Base-by-base conservation (phyloP, 495 filamentous ascomycete genomes). In the Talaromyces wortmannii region DNA sequence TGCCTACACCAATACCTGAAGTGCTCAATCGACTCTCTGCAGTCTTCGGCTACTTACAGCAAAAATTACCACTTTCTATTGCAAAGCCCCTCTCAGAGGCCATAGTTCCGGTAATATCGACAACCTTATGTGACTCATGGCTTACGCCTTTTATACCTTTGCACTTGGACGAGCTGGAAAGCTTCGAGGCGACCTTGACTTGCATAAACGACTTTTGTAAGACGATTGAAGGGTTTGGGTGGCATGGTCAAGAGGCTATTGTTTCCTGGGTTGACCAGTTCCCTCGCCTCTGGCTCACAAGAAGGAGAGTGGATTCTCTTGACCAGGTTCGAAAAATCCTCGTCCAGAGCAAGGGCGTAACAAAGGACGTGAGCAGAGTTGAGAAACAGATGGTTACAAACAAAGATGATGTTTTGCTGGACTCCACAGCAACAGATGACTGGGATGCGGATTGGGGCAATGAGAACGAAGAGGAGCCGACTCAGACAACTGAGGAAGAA, bases 271-370 rank as follows among this genome's bases (percentile, higher is more conserved):
- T 87, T 0, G 82, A 86, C 31, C 82, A 83, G 48, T 87, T 86
- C 6, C 87, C 92, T 5, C 80, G 81, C 18, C 79, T 91, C 11
- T 98, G 94, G 94, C 76, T 97, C 17, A 80, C 83, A n/a, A 91
- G 88, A 64, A 84, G 89, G 55, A 85, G 85, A 55, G 90, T 94
- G 59, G 78, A 79, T 43, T 84, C 87, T 4, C 72, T 99, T 32
- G 84, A 90, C 59, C 76, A 78, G 17, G 83, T 94, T 6, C 82
- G 92, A 48, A 80, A 75, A 50, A 79, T 88, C 23, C 72, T 95
- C 30, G 73, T 83, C 48, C 66, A 74, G 31, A 88, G 87, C 6
- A 72, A 90, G 42, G 79, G 82, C 32, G 67, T 74, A 30, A 78
- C 83, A 3, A 84, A 81, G 57, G 71, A 75, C 43, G 91, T 92